Conservation (phyloP, 2,329 filamentous ascomycete species). For the Bipolaris bicolor region DNA sequence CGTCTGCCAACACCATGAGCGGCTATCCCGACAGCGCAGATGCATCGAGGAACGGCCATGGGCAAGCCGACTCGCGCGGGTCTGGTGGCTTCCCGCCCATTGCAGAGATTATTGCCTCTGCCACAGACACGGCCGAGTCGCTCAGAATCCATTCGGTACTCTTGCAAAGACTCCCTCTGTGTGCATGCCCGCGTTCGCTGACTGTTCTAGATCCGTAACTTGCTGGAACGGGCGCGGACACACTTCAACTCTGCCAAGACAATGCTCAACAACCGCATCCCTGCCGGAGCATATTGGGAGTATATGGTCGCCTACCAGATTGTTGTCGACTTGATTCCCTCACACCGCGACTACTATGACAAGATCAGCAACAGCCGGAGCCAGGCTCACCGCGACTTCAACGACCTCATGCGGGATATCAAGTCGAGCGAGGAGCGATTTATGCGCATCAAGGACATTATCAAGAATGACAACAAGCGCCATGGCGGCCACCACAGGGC, state of each 20-base stretch:
- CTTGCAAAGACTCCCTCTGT: background rate
- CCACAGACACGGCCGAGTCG: conserved; percentile 44
- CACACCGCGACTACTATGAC: conserved; percentile 72
- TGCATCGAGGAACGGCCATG: conserved; percentile 35
- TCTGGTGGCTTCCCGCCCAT: conserved; percentile 48
- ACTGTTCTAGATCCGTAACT: conserved; percentile 45
- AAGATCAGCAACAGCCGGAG: conserved; percentile 63
- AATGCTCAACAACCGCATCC: conserved; percentile 51
- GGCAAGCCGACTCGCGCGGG: conserved; percentile 26
- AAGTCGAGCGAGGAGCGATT: conserved; percentile 52
- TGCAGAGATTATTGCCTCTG: conserved; percentile 52
- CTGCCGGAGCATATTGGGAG: conserved; percentile 78
- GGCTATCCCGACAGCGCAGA: conserved; percentile 37
- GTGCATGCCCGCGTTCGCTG: conserved; percentile 15
- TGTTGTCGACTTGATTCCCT: conserved; percentile 75
- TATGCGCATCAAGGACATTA: conserved; percentile 57
- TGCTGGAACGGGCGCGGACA: conserved; percentile 51
- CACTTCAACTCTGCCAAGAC: conserved; percentile 61
- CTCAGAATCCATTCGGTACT: conserved; percentile 40
- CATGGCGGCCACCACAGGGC: conserved; percentile 59
- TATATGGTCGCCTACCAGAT: conserved; percentile 85
- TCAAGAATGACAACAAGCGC: conserved; percentile 48
- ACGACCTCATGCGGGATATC: conserved; percentile 37
- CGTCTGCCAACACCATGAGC: conserved; percentile 39
- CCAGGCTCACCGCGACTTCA: conserved; percentile 57